Conservation (phyloP, 2,329 filamentous ascomycete genomes). For the Penicillium sp. region DNA sequence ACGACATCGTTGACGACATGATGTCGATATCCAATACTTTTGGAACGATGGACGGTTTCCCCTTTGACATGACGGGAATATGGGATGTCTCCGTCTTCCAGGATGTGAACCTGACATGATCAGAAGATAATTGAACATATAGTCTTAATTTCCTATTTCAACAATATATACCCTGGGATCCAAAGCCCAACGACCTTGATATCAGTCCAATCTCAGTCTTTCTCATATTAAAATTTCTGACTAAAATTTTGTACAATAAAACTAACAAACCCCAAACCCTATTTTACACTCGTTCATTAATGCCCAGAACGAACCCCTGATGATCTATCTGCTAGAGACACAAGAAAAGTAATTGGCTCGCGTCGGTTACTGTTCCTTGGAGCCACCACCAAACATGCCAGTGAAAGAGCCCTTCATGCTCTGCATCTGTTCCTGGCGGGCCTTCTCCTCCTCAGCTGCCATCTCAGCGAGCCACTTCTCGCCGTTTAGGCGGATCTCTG, state of each 20-base stretch:
- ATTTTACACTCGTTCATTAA: conserved; percentile 31
- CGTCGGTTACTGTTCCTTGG: conserved; percentile 21
- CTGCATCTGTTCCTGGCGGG: conserved; percentile 81
- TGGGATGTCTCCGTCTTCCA: conserved; percentile 40
- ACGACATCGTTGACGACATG: conserved; percentile 41
- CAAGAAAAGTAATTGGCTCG: conserved; percentile 12
- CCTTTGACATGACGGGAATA: conserved; percentile 41
- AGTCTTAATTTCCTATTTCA: conserved; percentile 8
- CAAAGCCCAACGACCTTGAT: conserved; percentile 5
- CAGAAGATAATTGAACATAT: conserved; percentile 3
- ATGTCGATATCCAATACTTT: conserved; percentile 41
- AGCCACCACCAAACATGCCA: conserved; percentile 43
- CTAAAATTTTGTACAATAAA: conserved; percentile 23
- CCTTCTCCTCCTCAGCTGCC: conserved; percentile 75
- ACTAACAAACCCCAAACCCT: conserved; percentile 23
- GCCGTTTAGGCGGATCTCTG: conserved; percentile 84
- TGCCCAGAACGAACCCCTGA: conserved; percentile 24
- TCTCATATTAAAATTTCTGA: conserved; percentile 20
- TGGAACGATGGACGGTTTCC: conserved; percentile 40
- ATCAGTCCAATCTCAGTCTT: conserved; percentile 16
- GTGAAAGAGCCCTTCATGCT: conserved; percentile 76
- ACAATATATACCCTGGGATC: conserved; percentile 15
- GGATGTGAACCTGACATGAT: conserved; percentile 28
- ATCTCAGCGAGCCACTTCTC: conserved; percentile 95
- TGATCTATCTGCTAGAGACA: conserved; percentile 19